Evolutionary conservation across 2,329 filamentous ascomycete species (phyloP).

Genomic region (Beauveria pseudobassiana): DNA sequence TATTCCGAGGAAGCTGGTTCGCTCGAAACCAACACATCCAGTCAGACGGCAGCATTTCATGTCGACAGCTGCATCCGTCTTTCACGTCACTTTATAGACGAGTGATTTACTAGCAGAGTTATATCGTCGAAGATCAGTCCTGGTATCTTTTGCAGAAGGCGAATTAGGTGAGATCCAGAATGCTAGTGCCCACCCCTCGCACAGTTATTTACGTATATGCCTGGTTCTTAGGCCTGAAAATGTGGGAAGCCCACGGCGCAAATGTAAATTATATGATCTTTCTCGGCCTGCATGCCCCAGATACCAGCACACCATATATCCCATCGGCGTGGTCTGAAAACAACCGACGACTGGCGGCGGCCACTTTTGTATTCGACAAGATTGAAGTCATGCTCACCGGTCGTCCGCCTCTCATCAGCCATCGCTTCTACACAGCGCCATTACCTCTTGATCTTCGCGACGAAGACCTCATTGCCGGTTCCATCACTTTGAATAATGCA

Average conservation of each 20-base stretch:
- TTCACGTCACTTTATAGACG: conserved; percentile 2
- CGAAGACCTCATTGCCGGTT: conserved; percentile 35
- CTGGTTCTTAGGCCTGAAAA: background rate
- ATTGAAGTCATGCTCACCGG: conserved; percentile 44
- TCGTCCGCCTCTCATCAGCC: conserved; percentile 43
- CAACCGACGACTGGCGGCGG: background rate
- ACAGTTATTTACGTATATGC: background rate
- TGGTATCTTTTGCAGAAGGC: conserved; percentile 1
- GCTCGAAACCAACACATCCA: background rate
- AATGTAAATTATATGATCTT: conserved; percentile 3
- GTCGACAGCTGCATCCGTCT: conserved; percentile 7
- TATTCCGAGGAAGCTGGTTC: background rate
- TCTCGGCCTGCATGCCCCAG: background rate
- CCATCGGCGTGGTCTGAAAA: conserved; percentile 8
- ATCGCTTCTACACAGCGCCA: conserved; percentile 46
- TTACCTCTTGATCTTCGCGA: conserved; percentile 48
- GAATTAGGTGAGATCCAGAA: background rate
- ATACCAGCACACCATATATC: background rate
- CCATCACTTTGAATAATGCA: conserved; percentile 10
- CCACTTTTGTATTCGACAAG: conserved; percentile 34
- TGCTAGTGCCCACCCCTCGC: background rate
- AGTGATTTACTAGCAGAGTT: conserved; percentile 7
- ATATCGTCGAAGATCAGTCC: conserved; percentile 2
- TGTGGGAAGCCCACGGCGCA: conserved; percentile 3
- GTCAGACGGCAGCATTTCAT: background rate